Evolutionary conservation across 2,329 filamentous ascomycete species (phyloP), one percentile per base, ranked within the genome.

Genomic region (Fusarium equiseti): DNA sequence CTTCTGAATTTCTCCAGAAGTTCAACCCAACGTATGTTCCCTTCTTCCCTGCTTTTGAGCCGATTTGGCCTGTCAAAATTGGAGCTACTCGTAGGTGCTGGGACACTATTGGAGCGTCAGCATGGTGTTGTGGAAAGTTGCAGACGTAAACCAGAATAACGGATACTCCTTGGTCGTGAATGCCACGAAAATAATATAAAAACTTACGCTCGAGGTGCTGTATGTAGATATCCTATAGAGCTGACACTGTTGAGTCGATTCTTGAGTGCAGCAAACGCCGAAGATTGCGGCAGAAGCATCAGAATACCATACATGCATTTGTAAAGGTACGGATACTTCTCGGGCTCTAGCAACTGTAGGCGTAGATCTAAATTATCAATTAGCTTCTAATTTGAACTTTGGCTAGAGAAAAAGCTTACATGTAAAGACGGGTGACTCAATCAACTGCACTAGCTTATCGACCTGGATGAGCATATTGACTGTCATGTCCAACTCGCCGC

Each of bases 401-500:
- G 31, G 12, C 10, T 2, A 18, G 24, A 16, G 15, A n/a, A 9
- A 29, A n/a, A 16, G 80, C 90, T 82, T 81, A 97, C 94, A 99
- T 49, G 96, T 99, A 77, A 99, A 99, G 3, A 99, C 96, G 0
- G 96, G 96, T 1, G 95, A 98, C 79, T 99, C 96, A 42, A 99
- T 90, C 18, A 99, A 87, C 79, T 99, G 96, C 15, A 99, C 96
- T 18, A 99, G 87, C 80, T 99, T 99, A 81, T 99, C 96, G 73
- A 99, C 98, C 79, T 99, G 97, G 45, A 99, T 99, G 59, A 99
- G 88, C 81, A 98, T 97, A 75, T 97, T 97, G 74, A 99, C 96
- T 0, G 95, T 98, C 94, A 99, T 98, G 79, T 99, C 96, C 51
- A 99, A 86, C 76, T 99, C 96, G 64, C 94, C 96, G 81, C 94